Base-by-base conservation (phyloP, 176 grass and related monocot species). In the Oropetium thomaeum region DNA sequence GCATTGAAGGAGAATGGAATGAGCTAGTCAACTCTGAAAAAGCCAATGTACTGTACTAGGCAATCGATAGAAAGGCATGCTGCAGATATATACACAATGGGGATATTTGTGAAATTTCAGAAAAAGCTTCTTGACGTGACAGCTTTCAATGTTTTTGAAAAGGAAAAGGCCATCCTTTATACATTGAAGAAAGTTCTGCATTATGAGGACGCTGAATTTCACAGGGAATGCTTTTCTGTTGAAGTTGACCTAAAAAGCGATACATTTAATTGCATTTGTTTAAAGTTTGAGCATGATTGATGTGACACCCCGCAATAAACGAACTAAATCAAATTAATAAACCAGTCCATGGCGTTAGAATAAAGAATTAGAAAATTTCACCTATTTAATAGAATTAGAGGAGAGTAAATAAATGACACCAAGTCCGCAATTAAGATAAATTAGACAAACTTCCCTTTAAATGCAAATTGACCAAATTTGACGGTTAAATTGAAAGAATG, bases 281-380 rank as follows among this genome's bases (percentile, higher is more conserved):
- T 41, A 3, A 81, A 76, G 16, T 87, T 71, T 67, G 65, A 78
- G 19, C 62, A 27, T 39, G 73, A 42, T 51, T 68, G 84, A 23
- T n/a, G n/a, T n/a, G n/a, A n/a, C n/a, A n/a, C n/a, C n/a, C n/a
- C n/a, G n/a, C n/a, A n/a, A n/a, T n/a, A n/a, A n/a, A n/a, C n/a
- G n/a, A n/a, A n/a, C n/a, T n/a, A n/a, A n/a, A n/a, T n/a, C n/a
- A n/a, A n/a, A n/a, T n/a, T n/a, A n/a, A n/a, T n/a, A n/a, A n/a
- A n/a, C n/a, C n/a, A n/a, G n/a, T n/a, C n/a, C n/a, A n/a, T n/a
- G n/a, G n/a, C n/a, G n/a, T n/a, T n/a, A n/a, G n/a, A n/a, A n/a
- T n/a, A n/a, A n/a, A n/a, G n/a, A n/a, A n/a, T n/a, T n/a, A n/a
- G n/a, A n/a, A n/a, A n/a, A n/a, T n/a, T n/a, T n/a, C n/a, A n/a